Evolutionary conservation across 2,329 filamentous ascomycete genomes (phyloP).

Genomic region (Tolypocladium capitatum): DNA sequence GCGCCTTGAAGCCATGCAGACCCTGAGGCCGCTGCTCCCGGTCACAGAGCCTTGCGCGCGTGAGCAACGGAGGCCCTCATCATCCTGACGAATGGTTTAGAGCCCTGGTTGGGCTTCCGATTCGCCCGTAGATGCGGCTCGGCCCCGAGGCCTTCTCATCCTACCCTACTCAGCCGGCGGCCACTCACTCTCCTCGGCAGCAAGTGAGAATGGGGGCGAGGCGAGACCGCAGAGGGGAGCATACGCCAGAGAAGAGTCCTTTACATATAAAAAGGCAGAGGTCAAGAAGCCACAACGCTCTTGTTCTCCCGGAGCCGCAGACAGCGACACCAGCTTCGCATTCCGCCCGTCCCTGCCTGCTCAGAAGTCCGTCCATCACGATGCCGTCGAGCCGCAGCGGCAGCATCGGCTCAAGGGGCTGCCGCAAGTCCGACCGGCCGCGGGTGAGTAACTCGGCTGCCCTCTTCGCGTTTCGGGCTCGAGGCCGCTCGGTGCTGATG

Average conservation of each 20-base stretch:
- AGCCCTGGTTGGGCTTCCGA: background rate
- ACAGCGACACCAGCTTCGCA: background rate
- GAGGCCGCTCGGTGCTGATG: background rate
- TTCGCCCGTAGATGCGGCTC: background rate
- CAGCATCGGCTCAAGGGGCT: constrained; percentile 2
- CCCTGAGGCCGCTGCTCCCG: background rate
- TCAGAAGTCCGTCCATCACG: background rate
- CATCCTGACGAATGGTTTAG: background rate
- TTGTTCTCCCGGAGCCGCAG: background rate
- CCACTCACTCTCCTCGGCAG: background rate
- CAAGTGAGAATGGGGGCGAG: background rate
- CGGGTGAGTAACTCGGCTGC: background rate
- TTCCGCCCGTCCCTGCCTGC: background rate
- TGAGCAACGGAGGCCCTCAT: background rate
- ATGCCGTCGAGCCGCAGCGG: constrained; percentile 5
- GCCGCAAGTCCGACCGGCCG: constrained; percentile 1
- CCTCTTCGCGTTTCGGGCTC: background rate
- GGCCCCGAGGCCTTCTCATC: background rate
- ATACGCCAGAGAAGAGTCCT: background rate
- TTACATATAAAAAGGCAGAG: background rate
- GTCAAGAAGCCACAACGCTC: background rate
- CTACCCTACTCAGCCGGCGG: background rate
- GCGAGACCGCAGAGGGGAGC: background rate
- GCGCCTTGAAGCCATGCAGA: background rate
- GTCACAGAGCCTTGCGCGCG: background rate